phyloP scores from a whole-genome alignment of 257 asterid species.

The Solanum sitiens region DNA sequence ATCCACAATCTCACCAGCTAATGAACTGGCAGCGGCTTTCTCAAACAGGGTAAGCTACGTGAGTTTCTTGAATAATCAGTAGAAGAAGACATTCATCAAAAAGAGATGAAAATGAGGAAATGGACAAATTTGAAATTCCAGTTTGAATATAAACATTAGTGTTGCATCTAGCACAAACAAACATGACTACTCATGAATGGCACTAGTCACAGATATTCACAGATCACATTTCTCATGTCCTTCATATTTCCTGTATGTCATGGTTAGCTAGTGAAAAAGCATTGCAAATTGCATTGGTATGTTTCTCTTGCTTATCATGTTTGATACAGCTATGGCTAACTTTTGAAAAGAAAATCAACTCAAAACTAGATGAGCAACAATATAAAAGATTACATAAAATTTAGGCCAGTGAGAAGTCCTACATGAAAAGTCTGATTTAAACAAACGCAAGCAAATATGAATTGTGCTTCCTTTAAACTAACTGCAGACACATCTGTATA shows the following conservation, averaged over 20 bases:
- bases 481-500: background rate
- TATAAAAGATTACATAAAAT: background rate
- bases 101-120: background rate
- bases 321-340: background rate
- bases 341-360: background rate
- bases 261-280: background rate
- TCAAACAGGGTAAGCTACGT: slow-evolving; percentile 60
- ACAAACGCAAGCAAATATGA: background rate
- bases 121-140: background rate
- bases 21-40: slow-evolving; percentile 69
- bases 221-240: background rate
- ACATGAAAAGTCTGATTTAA: background rate
- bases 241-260: background rate
- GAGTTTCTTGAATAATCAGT: background rate
- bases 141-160: background rate
- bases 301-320: background rate
- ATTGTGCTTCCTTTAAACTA: background rate
- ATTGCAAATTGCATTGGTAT: background rate
- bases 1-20: slow-evolving; percentile 59
- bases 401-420: background rate
- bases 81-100: background rate
- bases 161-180: background rate
- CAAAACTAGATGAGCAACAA: background rate
- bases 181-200: background rate
- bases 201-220: background rate